Evolutionary conservation across 108 stramenopile species (phyloP), one percentile per base, ranked within the genome.

Genomic region (Cylindrotheca fusiformis): DNA sequence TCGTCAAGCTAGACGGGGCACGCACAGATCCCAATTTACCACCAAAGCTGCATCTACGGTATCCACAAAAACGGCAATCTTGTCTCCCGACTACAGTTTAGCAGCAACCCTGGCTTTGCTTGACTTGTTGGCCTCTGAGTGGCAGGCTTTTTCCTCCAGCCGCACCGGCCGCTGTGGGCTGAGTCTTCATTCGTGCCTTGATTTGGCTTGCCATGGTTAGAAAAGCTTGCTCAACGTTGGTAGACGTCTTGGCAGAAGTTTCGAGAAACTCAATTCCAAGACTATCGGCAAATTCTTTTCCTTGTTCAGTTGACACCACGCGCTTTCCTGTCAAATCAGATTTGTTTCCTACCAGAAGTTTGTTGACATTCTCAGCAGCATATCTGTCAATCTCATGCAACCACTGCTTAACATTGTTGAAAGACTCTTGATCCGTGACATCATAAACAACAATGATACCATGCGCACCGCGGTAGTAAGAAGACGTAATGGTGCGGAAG

Each of bases 281-380:
- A 54, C 84, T 80, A 52, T 99, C 98, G 26, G 99, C 99, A 67
- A 99, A 99, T 68, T 95, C 97, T 77, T 95, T 92, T 31, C 96
- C 99, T 74, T 96, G 89, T 66, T 97, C 99, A 20, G 91, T 93
- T 23, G 94, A 87, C 32, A 99, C 98, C 14, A 92, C 95, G 26
- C 96, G 91, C 79, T 96, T 95, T 52, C 77, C 76, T 29, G 94
- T 92, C 50, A 98, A 77, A 84, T 99, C 99, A 74, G 89, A 93
- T 89, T 99, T 99, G 87, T 99, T 99, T 48, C 99, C 99, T 27
- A 99, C 97, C 27, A 99, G 86, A 36, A 99, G 95, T 80, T 97
- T 99, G 84, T 98, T 98, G 53, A 98, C 97, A 67, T 98, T 98
- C 71, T 97, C 96, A 12, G 88, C 94, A 19, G 97, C 97, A 75